These are phyloP conservation scores for Picea glauca DNA, from an alignment of 75 land plant genomes.

Conservation along the genomic window DNA sequence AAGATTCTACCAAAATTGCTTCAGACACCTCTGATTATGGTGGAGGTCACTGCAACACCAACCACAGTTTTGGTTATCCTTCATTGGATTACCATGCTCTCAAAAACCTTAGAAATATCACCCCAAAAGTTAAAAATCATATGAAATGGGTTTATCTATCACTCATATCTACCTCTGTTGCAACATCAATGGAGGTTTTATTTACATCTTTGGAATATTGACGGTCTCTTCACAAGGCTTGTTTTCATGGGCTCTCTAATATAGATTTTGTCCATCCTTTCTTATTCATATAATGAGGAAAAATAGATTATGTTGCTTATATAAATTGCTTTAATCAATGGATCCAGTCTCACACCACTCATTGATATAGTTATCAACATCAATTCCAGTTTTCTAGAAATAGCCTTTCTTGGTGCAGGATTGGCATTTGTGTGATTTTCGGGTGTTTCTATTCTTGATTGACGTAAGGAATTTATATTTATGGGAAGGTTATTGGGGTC, in stretches of 20 bases:
- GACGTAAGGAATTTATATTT: slow-evolving; percentile 69
- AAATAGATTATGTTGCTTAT: slow-evolving; percentile 49
- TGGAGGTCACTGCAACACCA: background rate
- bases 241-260: slow-evolving; percentile 36
- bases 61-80: background rate
- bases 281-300: slow-evolving; percentile 35
- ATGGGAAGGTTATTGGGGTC: slow-evolving; percentile 68
- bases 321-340: slow-evolving; percentile 46
- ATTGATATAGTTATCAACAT: slow-evolving; percentile 44
- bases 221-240: slow-evolving; percentile 54
- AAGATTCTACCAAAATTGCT: background rate
- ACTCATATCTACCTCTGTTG: slow-evolving; percentile 46
- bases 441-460: slow-evolving; percentile 63
- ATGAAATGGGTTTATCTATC: slow-evolving; percentile 73
- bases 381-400: slow-evolving; percentile 58
- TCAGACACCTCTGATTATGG: background rate
- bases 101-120: slow-evolving; percentile 57
- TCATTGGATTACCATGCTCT: slow-evolving; percentile 38
- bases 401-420: slow-evolving; percentile 67
- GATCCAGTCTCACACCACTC: slow-evolving; percentile 62
- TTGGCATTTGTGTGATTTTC: slow-evolving; percentile 79
- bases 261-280: slow-evolving; percentile 38
- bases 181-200: slow-evolving; percentile 71
- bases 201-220: slow-evolving; percentile 62
- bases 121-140: slow-evolving; percentile 56